Percentiles rank a stretch among this genome's conserved stretches.
Conservation (phyloP, 208 protist species). For the Strigomonas culicis region DNA sequence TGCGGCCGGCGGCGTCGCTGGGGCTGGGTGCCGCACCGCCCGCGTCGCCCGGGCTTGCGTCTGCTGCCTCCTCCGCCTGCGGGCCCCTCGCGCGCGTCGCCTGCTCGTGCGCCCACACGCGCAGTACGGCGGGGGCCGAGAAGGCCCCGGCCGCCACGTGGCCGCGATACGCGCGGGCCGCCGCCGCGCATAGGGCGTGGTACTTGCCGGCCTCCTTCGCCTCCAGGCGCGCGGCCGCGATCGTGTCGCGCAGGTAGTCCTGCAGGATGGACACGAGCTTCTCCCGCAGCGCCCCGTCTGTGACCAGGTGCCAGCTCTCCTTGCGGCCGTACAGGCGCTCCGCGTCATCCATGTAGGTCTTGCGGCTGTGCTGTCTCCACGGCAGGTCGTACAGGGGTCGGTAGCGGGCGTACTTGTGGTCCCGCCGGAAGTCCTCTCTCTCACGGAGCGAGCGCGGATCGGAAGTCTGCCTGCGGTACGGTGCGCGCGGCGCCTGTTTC, state of each 20-base stretch:
- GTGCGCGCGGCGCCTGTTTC: neutral
- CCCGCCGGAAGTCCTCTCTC: slow-evolving; percentile 67
- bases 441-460: slow-evolving; percentile 73
- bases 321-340: slow-evolving; percentile 87
- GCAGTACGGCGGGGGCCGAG: slow-evolving; percentile 15
- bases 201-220: slow-evolving; percentile 63
- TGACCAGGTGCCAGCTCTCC: slow-evolving; percentile 65
- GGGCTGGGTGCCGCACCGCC: neutral
- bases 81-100: neutral
- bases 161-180: slow-evolving; percentile 60
- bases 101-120: neutral
- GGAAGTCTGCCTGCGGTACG: slow-evolving; percentile 64
- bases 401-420: slow-evolving; percentile 65
- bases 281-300: slow-evolving; percentile 60
- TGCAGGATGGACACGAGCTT: slow-evolving; percentile 74
- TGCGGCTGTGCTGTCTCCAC: slow-evolving; percentile 63
- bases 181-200: slow-evolving; percentile 39
- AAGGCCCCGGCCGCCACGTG: slow-evolving; percentile 53
- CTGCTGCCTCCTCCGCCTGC: neutral
- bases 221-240: slow-evolving; percentile 57
- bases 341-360: slow-evolving; percentile 87
- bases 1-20: neutral
- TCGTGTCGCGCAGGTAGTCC: slow-evolving; percentile 76
- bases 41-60: slow-evolving; percentile 12
- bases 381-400: slow-evolving; percentile 68